Evolutionary conservation across 2,329 filamentous ascomycete genomes (phyloP).

Genomic region (Fragosphaeria purpurea): DNA sequence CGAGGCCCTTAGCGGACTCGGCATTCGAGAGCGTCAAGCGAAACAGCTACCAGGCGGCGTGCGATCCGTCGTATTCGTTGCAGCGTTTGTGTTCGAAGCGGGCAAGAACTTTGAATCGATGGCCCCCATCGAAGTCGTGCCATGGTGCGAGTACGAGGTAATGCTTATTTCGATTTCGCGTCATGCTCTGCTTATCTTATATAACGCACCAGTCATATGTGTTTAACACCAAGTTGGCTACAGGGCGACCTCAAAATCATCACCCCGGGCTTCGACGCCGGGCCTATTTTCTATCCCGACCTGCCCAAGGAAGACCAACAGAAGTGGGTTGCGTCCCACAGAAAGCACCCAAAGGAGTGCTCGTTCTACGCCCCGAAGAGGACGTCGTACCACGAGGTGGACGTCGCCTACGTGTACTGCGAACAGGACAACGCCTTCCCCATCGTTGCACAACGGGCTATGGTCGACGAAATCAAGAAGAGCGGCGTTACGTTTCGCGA

Average conservation of each 20-base stretch:
- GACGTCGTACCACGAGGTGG: not conserved
- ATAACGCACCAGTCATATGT: no score
- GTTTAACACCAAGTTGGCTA: not conserved
- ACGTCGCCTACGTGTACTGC: not conserved
- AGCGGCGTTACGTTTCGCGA: not conserved
- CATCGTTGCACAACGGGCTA: not conserved
- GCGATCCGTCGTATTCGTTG: not conserved
- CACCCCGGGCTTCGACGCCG: not conserved
- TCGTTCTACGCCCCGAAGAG: not conserved
- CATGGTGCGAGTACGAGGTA: not conserved
- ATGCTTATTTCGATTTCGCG: no score
- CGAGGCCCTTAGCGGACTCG: constrained; percentile 15
- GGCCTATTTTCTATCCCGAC: not conserved
- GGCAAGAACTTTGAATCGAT: not conserved
- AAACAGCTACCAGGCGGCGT: not conserved
- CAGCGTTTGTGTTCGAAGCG: not conserved
- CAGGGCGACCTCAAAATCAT: not conserved
- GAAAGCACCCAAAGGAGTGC: not conserved
- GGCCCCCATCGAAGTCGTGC: not conserved
- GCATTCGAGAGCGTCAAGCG: not conserved
- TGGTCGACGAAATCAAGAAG: not conserved
- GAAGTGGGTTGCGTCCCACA: not conserved
- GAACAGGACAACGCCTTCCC: not conserved
- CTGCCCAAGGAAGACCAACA: not conserved
- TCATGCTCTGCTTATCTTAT: not conserved